Conservation (phyloP, 768 basidiomycete species). For the Pulveroboletus ravenelii region DNA sequence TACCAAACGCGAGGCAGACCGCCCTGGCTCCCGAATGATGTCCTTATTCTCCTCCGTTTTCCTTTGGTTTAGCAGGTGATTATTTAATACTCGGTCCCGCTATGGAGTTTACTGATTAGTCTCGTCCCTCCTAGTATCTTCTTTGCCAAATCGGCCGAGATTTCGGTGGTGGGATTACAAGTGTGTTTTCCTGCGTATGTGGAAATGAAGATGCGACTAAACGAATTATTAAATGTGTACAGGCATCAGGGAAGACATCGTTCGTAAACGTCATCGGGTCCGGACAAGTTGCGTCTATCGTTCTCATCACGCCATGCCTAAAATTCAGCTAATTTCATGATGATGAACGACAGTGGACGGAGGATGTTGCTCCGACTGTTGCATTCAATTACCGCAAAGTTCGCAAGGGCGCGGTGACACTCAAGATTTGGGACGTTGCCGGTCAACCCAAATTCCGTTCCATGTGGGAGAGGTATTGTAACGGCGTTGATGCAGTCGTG, state of each 20-base stretch:
- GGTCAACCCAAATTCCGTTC: conserved; percentile 92
- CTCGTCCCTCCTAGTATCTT: conserved; percentile 50
- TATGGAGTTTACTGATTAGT: neutral
- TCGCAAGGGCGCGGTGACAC: conserved; percentile 80
- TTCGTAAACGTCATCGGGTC: conserved; percentile 89
- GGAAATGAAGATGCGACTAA: neutral
- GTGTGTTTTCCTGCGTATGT: conserved; percentile 31
- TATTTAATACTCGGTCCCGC: neutral
- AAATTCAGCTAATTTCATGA: neutral
- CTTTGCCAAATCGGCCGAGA: conserved; percentile 83
- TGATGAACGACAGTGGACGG: conserved; percentile 64
- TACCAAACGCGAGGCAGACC: neutral
- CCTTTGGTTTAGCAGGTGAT: conserved; percentile 53
- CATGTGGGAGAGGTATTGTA: conserved; percentile 95
- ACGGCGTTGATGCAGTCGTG: conserved; percentile 91
- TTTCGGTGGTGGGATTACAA: conserved; percentile 89
- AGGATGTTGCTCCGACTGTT: conserved; percentile 94
- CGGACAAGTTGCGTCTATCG: conserved; percentile 49
- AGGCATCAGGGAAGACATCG: conserved; percentile 95
- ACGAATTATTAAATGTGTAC: neutral
- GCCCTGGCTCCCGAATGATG: conserved; percentile 27
- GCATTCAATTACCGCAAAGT: conserved; percentile 91
- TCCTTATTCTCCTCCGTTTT: conserved; percentile 50
- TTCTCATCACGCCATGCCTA: neutral
- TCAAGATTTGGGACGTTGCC: conserved; percentile 96